A percentile compares a stretch with the other conserved stretches of the same genome.
Evolutionary conservation across 805 yeast species (phyloP).

Genomic region (Scheffersomyces amazonensis): DNA sequence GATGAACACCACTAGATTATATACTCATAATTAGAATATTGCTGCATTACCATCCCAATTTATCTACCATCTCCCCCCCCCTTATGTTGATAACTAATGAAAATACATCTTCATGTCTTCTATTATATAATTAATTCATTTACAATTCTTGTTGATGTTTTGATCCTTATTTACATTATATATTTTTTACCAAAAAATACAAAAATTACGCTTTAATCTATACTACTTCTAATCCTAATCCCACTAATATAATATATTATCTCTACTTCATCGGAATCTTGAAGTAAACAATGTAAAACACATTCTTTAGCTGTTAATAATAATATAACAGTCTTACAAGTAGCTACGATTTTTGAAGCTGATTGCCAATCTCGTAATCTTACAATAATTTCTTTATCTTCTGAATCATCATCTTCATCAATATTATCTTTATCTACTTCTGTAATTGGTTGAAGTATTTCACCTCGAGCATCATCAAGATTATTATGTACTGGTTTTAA

Average conservation of each 20-base stretch:
- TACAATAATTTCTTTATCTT: constrained; percentile 47
- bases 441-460: constrained; percentile 6
- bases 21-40: not conserved
- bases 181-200: too few species aligned
- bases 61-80: too few species aligned
- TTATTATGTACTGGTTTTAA: constrained; percentile 24
- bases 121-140: too few species aligned
- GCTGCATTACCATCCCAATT: too few species aligned
- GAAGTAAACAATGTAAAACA: constrained; percentile 64
- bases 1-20: constrained; percentile 50
- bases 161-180: too few species aligned
- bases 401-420: constrained; percentile 5
- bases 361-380: constrained; percentile 65
- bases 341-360: constrained; percentile 58
- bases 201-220: not conserved
- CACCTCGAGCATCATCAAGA: constrained; percentile 19
- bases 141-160: too few species aligned
- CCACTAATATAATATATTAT: constrained; percentile 60
- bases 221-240: constrained; percentile 4
- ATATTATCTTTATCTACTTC: constrained; percentile 13
- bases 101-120: too few species aligned
- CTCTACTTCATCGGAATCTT: constrained; percentile 62
- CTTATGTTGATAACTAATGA: too few species aligned
- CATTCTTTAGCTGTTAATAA: constrained; percentile 57
- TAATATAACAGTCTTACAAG: constrained; percentile 59